Evolutionary conservation across 176 grass and related monocot genomes (phyloP).

Genomic region (Musa acuminata): DNA sequence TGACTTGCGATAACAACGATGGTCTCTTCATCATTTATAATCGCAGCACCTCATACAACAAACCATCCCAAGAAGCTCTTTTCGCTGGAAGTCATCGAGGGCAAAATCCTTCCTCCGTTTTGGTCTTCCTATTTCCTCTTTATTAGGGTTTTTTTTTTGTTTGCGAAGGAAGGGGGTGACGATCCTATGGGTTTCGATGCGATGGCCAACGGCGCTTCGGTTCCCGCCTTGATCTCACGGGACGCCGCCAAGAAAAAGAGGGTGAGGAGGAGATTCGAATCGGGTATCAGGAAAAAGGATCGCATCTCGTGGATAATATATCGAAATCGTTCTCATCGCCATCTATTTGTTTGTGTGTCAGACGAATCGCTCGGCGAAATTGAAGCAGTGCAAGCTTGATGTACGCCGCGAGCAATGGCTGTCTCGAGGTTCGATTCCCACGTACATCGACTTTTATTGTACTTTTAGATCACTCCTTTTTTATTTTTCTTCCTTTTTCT

Average conservation of each 20-base stretch:
- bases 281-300: background rate
- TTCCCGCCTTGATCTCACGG: background rate
- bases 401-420: slow-evolving; percentile 19
- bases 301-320: no score
- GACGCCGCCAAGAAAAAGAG: slow-evolving; percentile 3
- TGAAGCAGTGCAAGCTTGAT: slow-evolving; percentile 21
- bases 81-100: no score
- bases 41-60: no score
- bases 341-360: background rate
- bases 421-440: slow-evolving; percentile 3
- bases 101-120: no score
- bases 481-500: background rate
- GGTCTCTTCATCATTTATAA: no score
- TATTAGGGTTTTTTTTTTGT: no score
- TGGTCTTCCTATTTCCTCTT: no score
- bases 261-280: background rate
- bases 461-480: background rate
- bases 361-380: slow-evolving; percentile 14
- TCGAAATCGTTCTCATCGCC: background rate
- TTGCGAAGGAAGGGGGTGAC: background rate
- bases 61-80: no score
- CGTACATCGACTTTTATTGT: background rate
- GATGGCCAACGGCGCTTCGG: background rate
- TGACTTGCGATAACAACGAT: no score
- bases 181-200: background rate